Evolutionary conservation across 768 basidiomycete genomes (phyloP), one percentile per base, ranked within the genome.

Genomic region (Mycena amicta): DNA sequence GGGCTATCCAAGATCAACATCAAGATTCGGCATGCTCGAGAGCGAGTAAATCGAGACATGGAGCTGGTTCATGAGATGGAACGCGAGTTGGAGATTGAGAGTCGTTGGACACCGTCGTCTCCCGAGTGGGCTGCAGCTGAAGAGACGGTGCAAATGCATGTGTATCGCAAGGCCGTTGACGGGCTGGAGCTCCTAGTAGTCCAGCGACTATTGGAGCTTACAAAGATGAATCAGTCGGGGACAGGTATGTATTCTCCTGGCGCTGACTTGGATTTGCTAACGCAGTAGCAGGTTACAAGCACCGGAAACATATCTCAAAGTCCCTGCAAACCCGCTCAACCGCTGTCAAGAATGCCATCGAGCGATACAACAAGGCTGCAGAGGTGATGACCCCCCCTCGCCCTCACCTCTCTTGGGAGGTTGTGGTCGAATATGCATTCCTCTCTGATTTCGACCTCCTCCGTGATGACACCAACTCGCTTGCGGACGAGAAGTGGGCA

Each of bases 341-440:
- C n/a, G n/a, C n/a, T n/a, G n/a, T n/a, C n/a, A n/a, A n/a, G n/a
- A n/a, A n/a, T n/a, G n/a, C n/a, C n/a, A n/a, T n/a, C n/a, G n/a
- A n/a, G n/a, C n/a, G n/a, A n/a, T n/a, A n/a, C n/a, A n/a, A n/a
- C n/a, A n/a, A n/a, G n/a, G n/a, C n/a, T n/a, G n/a, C n/a, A n/a
- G n/a, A n/a, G n/a, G n/a, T n/a, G n/a, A 40, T 61, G n/a, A 46
- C n/a, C 16, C 2, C 67, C 60, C 6, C 41, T 62, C 40, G 52
- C 28, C 60, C 37, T 3, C n/a, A 23, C 2, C 55, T 69, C 4
- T 16, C 30, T 8, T 70, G 67, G 66, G 64, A 62, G n/a, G n/a
- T n/a, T n/a, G n/a, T n/a, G n/a, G n/a, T n/a, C n/a, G n/a, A n/a
- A n/a, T n/a, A n/a, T n/a, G n/a, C n/a, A n/a, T n/a, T n/a, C n/a